Base-by-base conservation (phyloP, 805 yeast genomes). In the Brettanomyces naardenensis region DNA sequence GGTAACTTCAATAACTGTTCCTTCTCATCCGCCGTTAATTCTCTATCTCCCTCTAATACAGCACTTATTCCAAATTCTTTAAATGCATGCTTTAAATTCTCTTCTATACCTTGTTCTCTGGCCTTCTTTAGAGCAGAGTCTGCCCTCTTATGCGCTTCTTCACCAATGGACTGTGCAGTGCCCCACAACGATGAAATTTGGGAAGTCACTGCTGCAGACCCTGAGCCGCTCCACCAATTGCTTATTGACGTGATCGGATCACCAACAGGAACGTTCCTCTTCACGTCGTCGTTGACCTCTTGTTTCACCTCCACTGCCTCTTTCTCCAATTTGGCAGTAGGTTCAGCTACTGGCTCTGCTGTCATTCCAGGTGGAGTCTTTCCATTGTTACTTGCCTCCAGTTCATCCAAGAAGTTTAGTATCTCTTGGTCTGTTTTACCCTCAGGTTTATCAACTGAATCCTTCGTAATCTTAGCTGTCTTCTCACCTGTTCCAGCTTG, bases 211-310 rank as follows among this genome's bases (percentile, higher is more conserved):
- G 75, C 75, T 3, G 71, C 65, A 2, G 87, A 75, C 0, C 89
- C 89, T 31, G 77, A 77, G 1, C 67, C 66, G 3, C 75, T 71
- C 87, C 88, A 81, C 92, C 94, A 83, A 28, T 68, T 74, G 4
- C 87, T 68, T 35, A 82, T 60, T 2, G 85, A 70, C 0, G 78
- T 66, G 27, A 81, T 69, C 13, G 89, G 87, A 49, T 80, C 87
- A 42, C 67, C 58, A 6, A 47, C 49, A 28, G 30, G 30, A 10
- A 6, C 15, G 30, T n/a, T n/a, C 6, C n/a, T 11, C 10, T 17
- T 11, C 11, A 31, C 34, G 13, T 4, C 19, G 6, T 19, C 28
- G 14, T 6, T 25, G 4, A 17, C 29, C 27, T 37, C 40, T 22
- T 35, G 35, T 17, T 28, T 17, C 31, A 7, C 11, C 11, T 22